Evolutionary conservation across 257 asterid genomes (phyloP).

Genomic region (Plantago elongata): DNA sequence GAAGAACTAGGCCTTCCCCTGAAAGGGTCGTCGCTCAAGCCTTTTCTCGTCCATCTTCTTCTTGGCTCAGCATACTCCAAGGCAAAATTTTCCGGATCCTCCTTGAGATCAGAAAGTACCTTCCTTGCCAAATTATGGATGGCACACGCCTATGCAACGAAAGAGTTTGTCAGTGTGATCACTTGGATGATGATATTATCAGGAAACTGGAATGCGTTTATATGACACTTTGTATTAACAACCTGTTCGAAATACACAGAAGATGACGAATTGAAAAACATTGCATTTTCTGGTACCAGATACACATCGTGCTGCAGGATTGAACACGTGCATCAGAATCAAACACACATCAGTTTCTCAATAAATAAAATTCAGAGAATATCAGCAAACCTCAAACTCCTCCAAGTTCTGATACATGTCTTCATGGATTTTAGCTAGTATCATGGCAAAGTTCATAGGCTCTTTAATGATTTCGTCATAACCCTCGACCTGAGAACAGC

Average conservation of each 20-base stretch:
- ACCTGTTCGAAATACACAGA: constrained; percentile 76
- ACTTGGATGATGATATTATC: background rate
- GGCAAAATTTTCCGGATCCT: constrained; percentile 53
- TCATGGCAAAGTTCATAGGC: constrained; percentile 95
- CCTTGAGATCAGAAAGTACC: constrained; percentile 59
- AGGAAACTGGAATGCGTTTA: background rate
- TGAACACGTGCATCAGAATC: background rate
- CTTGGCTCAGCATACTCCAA: constrained; percentile 57
- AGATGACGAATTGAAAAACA: constrained; percentile 73
- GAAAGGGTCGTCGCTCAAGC: constrained; percentile 29
- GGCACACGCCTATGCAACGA: constrained; percentile 54
- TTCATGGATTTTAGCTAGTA: constrained; percentile 92
- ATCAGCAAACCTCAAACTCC: constrained; percentile 62
- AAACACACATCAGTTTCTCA: background rate
- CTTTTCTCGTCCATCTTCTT: constrained; percentile 62
- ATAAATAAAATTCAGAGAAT: background rate
- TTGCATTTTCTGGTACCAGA: constrained; percentile 79
- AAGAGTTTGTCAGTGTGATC: background rate
- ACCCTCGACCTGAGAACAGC: constrained; percentile 29
- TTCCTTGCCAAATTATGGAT: constrained; percentile 69
- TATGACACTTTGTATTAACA: background rate
- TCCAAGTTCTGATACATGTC: constrained; percentile 67
- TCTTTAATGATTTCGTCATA: constrained; percentile 68
- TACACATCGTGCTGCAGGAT: constrained; percentile 75
- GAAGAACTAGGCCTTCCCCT: constrained; percentile 12